phyloP scores from a whole-genome alignment of 352 stramenopile species.

The Phytophthora sp. region DNA sequence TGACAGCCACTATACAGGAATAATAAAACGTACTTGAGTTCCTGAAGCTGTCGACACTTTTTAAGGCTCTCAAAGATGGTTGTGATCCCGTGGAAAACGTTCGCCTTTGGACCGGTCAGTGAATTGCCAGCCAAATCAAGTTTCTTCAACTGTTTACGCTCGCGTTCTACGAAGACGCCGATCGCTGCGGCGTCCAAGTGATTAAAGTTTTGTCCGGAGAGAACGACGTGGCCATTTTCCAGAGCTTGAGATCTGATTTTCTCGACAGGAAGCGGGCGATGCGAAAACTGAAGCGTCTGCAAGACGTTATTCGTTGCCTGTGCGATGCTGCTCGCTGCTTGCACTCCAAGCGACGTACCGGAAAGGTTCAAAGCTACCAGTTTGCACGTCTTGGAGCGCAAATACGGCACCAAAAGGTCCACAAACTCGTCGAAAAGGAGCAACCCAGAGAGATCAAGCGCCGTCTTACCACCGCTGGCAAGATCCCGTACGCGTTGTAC shows the following conservation, averaged over 20 bases:
- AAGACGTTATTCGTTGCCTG: constrained; percentile 46
- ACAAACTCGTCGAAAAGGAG: constrained; percentile 67
- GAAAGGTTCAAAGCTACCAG: constrained; percentile 54
- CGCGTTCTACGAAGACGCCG: constrained; percentile 52
- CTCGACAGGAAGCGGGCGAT: constrained; percentile 39
- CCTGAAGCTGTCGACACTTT: constrained; percentile 50
- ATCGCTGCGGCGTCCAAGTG: constrained; percentile 68
- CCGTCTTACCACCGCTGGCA: constrained; percentile 35
- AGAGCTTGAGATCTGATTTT: constrained; percentile 38
- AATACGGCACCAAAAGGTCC: constrained; percentile 56
- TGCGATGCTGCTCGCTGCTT: constrained; percentile 47
- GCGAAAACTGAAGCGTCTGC: constrained; percentile 61
- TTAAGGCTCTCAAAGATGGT: constrained; percentile 54
- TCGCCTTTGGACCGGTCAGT: constrained; percentile 52
- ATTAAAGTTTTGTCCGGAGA: constrained; percentile 47
- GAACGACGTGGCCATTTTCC: constrained; percentile 29
- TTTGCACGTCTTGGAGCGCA: constrained; percentile 58
- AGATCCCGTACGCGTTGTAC: constrained; percentile 62
- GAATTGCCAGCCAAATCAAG: constrained; percentile 62
- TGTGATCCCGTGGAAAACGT: constrained; percentile 65
- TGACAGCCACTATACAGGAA: background rate
- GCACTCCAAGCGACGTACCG: constrained; percentile 58
- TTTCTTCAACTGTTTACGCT: constrained; percentile 53
- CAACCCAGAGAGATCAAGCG: constrained; percentile 63
- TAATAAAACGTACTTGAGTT: constrained; percentile 50